Evolutionary conservation across 2,329 filamentous ascomycete genomes (phyloP).

Genomic region (Trichoderma semiorbis): DNA sequence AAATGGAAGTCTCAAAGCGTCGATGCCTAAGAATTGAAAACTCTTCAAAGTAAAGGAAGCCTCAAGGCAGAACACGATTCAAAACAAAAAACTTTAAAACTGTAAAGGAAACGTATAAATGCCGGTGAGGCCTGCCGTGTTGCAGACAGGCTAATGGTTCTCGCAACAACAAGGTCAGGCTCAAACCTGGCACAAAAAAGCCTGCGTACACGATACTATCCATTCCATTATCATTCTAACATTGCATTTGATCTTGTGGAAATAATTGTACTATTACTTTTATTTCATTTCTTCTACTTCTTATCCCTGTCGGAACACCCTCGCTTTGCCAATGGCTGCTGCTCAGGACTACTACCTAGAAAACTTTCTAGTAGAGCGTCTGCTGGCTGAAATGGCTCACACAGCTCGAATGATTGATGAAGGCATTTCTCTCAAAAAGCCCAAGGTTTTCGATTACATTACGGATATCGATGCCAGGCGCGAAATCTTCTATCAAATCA

Average conservation of each 20-base stretch:
- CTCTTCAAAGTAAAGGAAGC: not conserved
- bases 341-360: not conserved
- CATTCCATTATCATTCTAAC: not conserved
- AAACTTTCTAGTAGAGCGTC: not conserved
- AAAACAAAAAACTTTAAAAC: not conserved
- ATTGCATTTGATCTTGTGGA: not conserved
- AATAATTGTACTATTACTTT: not conserved
- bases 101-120: not conserved
- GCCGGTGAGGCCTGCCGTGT: not conserved
- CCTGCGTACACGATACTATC: not conserved
- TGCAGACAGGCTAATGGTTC: not conserved
- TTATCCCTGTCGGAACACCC: not conserved
- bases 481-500: not conserved
- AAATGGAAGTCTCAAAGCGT: not conserved
- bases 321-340: not conserved
- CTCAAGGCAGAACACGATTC: not conserved
- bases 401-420: not conserved
- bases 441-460: not conserved
- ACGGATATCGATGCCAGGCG: not conserved
- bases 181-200: not conserved
- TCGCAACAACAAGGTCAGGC: not conserved
- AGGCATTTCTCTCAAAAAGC: not conserved
- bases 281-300: not conserved
- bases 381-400: not conserved
- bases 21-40: not conserved